Base-by-base conservation (phyloP, 768 basidiomycete species). In the Suillus alpinus region DNA sequence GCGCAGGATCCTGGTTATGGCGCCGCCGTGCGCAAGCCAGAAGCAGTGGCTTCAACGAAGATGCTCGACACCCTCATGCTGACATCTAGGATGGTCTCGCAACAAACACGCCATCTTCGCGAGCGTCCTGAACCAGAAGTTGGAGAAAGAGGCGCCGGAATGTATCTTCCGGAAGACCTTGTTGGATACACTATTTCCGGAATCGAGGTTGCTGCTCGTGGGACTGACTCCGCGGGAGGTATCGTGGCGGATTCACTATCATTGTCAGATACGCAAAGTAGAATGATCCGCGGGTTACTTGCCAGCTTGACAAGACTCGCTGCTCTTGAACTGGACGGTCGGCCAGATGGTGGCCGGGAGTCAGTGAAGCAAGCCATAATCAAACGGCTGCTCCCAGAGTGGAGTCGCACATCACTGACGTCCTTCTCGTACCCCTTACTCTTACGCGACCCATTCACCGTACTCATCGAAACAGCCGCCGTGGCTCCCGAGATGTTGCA, bases 111-210 rank as follows among this genome's bases (percentile, higher is more conserved):
- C 23, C 91, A 94, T 71, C 76, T 96, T 6, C 83, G 94, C 34
- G 92, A 92, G 58, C 81, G 91, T 29, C 79, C 83, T 20, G 88
- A 90, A 68, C 87, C 88, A 3, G 89, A 92, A 14, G 67, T 74
- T 2, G 83, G 85, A 2, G 91, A 93, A 62, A 82, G 92, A 29
- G 94, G 94, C 1, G 83, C 85, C 0, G 93, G 94, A 6, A 83
- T 95, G 51, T 98, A 97, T 69, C 79, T 99, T 1, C 94, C 97
- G 0, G 92, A 96, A 65, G 94, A 98, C 65, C 77, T 98, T 16
- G 78, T 96, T 40, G 91, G 90, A 3, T 98, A 96, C 72, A 95
- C 95, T 4, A 81, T 98, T 40, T 79, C 89, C 2, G 79, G 86
- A 6, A 82, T 94, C 58, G 97, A 98, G 74, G 83, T 91, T 16